Base-by-base conservation (phyloP, 148 eudicot species). In the Rhododendron vialii region DNA sequence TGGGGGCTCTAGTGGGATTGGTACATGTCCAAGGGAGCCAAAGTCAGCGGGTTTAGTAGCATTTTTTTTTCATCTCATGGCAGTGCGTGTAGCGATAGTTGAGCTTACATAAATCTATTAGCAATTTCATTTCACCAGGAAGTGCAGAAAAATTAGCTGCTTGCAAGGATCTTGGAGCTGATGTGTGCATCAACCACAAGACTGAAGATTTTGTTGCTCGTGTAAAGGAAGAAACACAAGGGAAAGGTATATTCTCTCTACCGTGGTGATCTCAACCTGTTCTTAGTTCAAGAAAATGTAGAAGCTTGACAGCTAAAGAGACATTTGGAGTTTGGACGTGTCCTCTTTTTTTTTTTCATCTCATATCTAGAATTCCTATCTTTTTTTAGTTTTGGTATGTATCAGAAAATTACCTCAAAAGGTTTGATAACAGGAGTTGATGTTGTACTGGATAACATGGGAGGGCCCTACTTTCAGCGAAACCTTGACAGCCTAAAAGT, bases 1-100 rank as follows among this genome's bases (percentile, higher is more conserved):
- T 90, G 99, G 99, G 24, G 99, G 98, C 53, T 96, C 99, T 86
- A 95, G 99, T 88, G 99, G 99, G 76, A 96, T 96, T 51, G 99
- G 99, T 26, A 96, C 99, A 51, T 96, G 94, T 87, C 86, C 90
- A 65, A 24, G 35, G 94, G 94, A 43, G 85, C 85, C 78, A 92
- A 86, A 86, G 94, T 92, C 99, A 10, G 98, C 98, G 93, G 99
- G 99, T 96, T 24, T 55, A 20, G 74, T 55, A 14, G 33, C 61
- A 41, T 41, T 41, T 41, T 14, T 14, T 80, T 13, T 35, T 4
- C 14, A 65, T 69, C 30, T 51, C 30, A 2, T 43, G 20, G 24
- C 7, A 10, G 45, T 11, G 33, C 75, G 20, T 15, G 35, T 38
- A 47, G 8, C 73, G 55, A 28, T 81, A n/a, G 14, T 82, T 88